Evolutionary conservation across 2,329 filamentous ascomycete species (phyloP).

Genomic region (Neopestalotiopsis sp.): DNA sequence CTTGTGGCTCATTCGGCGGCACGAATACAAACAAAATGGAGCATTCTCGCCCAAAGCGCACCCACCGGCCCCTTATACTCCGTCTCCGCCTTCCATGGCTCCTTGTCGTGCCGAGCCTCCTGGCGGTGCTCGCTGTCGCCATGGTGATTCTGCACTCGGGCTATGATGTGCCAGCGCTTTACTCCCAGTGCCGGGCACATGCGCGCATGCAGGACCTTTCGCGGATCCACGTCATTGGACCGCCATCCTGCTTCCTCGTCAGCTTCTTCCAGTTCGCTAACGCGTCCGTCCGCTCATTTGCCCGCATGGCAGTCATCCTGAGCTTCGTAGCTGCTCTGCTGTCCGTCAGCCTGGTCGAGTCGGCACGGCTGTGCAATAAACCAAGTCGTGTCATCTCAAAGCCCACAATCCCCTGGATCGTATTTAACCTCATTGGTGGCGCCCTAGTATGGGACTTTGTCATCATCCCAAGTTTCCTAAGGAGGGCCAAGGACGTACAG

Average conservation of each 20-base stretch:
- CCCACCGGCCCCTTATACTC: conserved; percentile 52
- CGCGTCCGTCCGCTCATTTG: conserved; percentile 45
- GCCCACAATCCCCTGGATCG: conserved; percentile 48
- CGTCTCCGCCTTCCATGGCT: conserved; percentile 58
- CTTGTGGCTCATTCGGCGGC: not conserved
- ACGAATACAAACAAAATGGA: conserved; percentile 4
- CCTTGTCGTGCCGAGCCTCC: conserved; percentile 54
- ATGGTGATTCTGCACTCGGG: conserved; percentile 53
- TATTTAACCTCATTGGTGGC: conserved; percentile 55
- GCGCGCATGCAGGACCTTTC: conserved; percentile 50
- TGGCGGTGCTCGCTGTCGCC: conserved; percentile 48
- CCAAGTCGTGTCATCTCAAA: conserved; percentile 37
- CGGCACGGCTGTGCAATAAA: conserved; percentile 47
- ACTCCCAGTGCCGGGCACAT: conserved; percentile 58
- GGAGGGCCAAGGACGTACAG: conserved; percentile 45
- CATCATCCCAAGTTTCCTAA: conserved; percentile 55
- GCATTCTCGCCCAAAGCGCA: not conserved
- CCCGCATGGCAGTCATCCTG: conserved; percentile 48
- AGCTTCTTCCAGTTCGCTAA: conserved; percentile 54
- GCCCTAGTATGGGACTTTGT: conserved; percentile 58
- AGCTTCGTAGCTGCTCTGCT: conserved; percentile 53
- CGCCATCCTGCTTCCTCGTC: conserved; percentile 55
- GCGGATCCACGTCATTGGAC: conserved; percentile 50
- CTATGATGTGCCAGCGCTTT: conserved; percentile 57
- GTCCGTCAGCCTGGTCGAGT: conserved; percentile 56